Percentiles rank a stretch among this genome's conserved stretches.
Evolutionary conservation across 1,139 yeast species (phyloP).

Genomic region (Lodderomyces jiufengensis): DNA sequence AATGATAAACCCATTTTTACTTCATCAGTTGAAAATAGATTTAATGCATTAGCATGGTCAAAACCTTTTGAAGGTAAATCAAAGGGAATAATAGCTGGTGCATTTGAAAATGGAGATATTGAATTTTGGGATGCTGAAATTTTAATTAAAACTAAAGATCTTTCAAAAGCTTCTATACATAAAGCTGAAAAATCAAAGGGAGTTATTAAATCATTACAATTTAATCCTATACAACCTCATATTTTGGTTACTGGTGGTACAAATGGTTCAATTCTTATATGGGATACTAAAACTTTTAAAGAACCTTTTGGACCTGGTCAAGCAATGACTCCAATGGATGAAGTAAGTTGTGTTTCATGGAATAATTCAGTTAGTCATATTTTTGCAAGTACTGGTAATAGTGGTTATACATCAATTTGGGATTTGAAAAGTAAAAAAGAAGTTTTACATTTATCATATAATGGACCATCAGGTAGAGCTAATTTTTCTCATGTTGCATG

Average conservation of each 20-base stretch:
- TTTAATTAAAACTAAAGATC: slow-evolving; percentile 36
- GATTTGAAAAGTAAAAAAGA: slow-evolving; percentile 86
- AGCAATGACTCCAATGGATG: slow-evolving; percentile 80
- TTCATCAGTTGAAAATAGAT: slow-evolving; percentile 55
- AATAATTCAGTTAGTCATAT: slow-evolving; percentile 82
- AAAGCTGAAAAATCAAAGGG: slow-evolving; percentile 63
- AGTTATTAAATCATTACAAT: slow-evolving; percentile 68
- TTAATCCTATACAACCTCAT: slow-evolving; percentile 71
- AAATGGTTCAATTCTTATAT: slow-evolving; percentile 80
- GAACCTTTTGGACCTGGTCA: slow-evolving; percentile 73
- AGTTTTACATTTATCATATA: slow-evolving; percentile 74
- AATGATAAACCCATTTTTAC: slow-evolving; percentile 47
- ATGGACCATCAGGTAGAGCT: slow-evolving; percentile 53
- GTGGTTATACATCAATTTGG: slow-evolving; percentile 91
- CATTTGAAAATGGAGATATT: slow-evolving; percentile 76
- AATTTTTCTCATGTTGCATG: slow-evolving; percentile 71
- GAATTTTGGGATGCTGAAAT: slow-evolving; percentile 70
- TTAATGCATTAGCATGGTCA: slow-evolving; percentile 88
- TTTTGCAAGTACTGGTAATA: slow-evolving; percentile 82
- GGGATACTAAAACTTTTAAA: slow-evolving; percentile 72
- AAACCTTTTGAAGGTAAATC: slow-evolving; percentile 52
- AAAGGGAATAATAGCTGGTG: slow-evolving; percentile 76
- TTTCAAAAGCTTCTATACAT: slow-evolving; percentile 42
- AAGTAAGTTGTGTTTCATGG: slow-evolving; percentile 84
- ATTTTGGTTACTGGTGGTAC: slow-evolving; percentile 84